Evolutionary conservation across 1,284 basidiomycete genomes (phyloP), one percentile per base, ranked within the genome.

Genomic region (Athelia psychrophila): DNA sequence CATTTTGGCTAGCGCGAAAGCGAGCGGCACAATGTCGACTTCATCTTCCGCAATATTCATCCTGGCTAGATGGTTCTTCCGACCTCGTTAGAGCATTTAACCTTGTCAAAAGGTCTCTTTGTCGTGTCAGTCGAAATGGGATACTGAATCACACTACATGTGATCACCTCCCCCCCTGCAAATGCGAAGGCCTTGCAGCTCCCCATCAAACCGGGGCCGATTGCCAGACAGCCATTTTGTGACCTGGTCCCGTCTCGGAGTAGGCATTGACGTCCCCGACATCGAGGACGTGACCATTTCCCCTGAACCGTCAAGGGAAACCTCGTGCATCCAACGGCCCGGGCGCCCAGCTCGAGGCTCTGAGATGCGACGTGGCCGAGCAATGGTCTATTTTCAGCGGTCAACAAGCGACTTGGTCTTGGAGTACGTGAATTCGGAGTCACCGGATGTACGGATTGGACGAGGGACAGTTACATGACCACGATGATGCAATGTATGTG

Each of bases 231-330:
- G 53, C 35, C 3, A 30, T 56, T 19, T 52, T 48, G 44, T 56
- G 13, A 36, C 51, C 16, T 55, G 51, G 15, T 46, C 53, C 24
- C 48, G 56, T 6, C 35, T 54, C 18, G 55, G 51, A 2, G 52
- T 56, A 10, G 54, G 56, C 3, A 42, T 58, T 19, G 50, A 58
- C 35, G 23, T 53, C 18, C 49, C 48, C 12, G 51, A 57, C 36
- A 51, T 51, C 22, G 54, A 53, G 16, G 19, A 33, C 6, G 50
- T 56, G 2, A 48, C 55, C 20, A 33, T 52, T 18, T 57, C 48
- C 24, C 44, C 38, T 3, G 51, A 48, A 3, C 54, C 52, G 2
- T 33, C 36, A 1, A 53, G 49, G 16, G 38, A 35, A 3, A 36
- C 51, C 1, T 46, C 51, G 5, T 22, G 13, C 12, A 20, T 44